A percentile compares a stretch with the other conserved stretches of the same genome.
Evolutionary conservation across 129 eudicot genomes (phyloP).

Genomic region (Saussurea involucrata): DNA sequence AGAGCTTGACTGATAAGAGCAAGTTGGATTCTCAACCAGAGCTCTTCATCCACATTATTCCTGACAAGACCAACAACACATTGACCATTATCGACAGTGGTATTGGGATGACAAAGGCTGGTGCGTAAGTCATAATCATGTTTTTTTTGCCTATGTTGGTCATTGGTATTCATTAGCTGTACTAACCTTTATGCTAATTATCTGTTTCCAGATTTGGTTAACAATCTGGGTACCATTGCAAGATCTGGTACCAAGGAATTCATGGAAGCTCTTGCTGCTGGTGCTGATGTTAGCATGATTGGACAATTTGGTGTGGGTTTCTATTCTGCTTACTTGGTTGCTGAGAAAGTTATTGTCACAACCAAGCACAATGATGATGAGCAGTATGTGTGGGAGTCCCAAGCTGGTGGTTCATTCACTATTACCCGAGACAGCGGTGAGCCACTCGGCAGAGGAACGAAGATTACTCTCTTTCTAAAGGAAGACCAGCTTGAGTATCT

Average conservation of each 20-base stretch:
- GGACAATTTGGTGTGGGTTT: not conserved
- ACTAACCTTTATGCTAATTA: not conserved
- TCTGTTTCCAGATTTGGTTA: slow-evolving; percentile 45
- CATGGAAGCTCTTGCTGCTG: slow-evolving; percentile 76
- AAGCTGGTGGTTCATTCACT: slow-evolving; percentile 69
- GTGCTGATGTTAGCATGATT: slow-evolving; percentile 9
- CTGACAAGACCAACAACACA: slow-evolving; percentile 67
- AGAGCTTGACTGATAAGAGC: slow-evolving; percentile 76
- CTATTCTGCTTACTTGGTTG: slow-evolving; percentile 41
- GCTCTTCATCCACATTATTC: slow-evolving; percentile 69
- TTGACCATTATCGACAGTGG: slow-evolving; percentile 71
- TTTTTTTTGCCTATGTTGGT: not conserved
- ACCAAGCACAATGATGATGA: slow-evolving; percentile 71
- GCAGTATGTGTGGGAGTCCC: slow-evolving; percentile 71
- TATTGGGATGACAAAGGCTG: slow-evolving; percentile 80
- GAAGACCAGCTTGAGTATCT: slow-evolving; percentile 75
- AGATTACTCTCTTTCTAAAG: slow-evolving; percentile 45
- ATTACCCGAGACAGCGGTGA: slow-evolving; percentile 64
- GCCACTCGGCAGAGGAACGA: slow-evolving; percentile 60
- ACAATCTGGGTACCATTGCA: slow-evolving; percentile 67
- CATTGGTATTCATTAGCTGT: not conserved
- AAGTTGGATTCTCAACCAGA: slow-evolving; percentile 72
- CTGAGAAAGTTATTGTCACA: slow-evolving; percentile 60
- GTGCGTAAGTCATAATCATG: slow-evolving; percentile 22
- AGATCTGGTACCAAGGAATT: slow-evolving; percentile 69